These are phyloP conservation scores for Fraxinus baroniana DNA, from an alignment of 305 asterid genomes.

Conservation along the genomic window DNA sequence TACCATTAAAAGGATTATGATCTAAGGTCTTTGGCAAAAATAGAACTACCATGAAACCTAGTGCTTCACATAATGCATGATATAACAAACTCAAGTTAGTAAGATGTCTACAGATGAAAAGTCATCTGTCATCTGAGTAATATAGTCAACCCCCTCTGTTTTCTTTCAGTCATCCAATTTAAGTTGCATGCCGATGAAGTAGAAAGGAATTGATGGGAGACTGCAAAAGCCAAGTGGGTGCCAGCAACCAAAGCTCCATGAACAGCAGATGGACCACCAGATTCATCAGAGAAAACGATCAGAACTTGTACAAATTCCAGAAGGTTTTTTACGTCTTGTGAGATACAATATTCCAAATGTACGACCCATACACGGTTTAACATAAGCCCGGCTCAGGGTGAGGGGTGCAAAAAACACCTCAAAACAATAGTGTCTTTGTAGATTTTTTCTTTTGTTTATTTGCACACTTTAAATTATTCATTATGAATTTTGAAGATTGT, in stretches of 20 bases:
- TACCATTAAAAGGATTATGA: not conserved
- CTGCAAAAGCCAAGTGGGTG: not conserved
- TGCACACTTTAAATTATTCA: not conserved
- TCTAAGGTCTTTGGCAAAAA: slow-evolving; percentile 18
- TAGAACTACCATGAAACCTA: not conserved
- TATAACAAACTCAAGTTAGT: not conserved
- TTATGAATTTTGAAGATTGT: not conserved
- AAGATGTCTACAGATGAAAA: not conserved
- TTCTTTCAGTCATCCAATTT: not conserved
- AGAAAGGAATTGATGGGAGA: not conserved
- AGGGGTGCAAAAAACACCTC: not conserved
- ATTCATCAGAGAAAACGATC: not conserved
- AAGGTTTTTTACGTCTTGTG: not conserved
- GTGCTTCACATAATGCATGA: not conserved
- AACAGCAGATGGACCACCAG: not conserved
- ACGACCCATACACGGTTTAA: not conserved
- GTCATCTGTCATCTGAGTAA: not conserved
- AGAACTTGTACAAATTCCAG: not conserved
- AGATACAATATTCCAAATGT: not conserved
- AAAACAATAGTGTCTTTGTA: not conserved
- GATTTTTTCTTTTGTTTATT: not conserved
- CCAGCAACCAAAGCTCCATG: not conserved
- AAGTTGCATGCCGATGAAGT: not conserved
- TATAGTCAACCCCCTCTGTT: not conserved
- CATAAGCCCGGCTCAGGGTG: not conserved